These are phyloP conservation scores for Vicia sativa DNA, from an alignment of 306 rosid species.

Conservation along the genomic window DNA sequence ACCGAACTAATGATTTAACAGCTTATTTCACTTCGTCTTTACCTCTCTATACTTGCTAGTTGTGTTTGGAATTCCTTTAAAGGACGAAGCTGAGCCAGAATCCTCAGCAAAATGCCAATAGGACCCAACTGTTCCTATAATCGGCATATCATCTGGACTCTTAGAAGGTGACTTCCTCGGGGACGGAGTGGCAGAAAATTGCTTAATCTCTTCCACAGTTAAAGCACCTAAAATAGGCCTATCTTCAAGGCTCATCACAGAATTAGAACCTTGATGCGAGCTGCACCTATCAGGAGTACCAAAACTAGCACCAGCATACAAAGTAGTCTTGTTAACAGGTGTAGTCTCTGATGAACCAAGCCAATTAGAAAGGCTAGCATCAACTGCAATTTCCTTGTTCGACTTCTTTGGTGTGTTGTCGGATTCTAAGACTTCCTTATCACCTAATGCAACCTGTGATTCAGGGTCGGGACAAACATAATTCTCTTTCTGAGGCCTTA, in stretches of 20 bases:
- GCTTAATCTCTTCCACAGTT: slow-evolving; percentile 76
- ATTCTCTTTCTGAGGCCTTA: slow-evolving; percentile 70
- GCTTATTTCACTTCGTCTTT: slow-evolving; percentile 42
- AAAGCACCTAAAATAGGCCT: slow-evolving; percentile 92
- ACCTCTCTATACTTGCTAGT: slow-evolving; percentile 96
- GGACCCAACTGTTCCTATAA: slow-evolving; percentile 82
- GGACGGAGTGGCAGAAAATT: slow-evolving; percentile 67
- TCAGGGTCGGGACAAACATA: slow-evolving; percentile 41
- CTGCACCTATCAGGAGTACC: slow-evolving; percentile 52
- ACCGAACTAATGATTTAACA: slow-evolving; percentile 31
- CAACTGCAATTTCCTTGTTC: slow-evolving; percentile 64
- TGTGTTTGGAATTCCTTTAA: slow-evolving; percentile 83
- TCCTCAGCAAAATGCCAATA: slow-evolving; percentile 60
- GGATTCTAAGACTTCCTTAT: slow-evolving; percentile 33
- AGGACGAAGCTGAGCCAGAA: slow-evolving; percentile 56
- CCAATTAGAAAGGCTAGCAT: slow-evolving; percentile 95
- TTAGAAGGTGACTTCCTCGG: slow-evolving; percentile 71
- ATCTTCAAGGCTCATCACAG: slow-evolving; percentile 64
- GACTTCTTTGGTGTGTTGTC: slow-evolving; percentile 49
- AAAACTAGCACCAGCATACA: not conserved
- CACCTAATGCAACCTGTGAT: slow-evolving; percentile 9
- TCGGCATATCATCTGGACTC: slow-evolving; percentile 77
- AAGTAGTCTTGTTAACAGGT: slow-evolving; percentile 48
- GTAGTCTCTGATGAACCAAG: slow-evolving; percentile 61
- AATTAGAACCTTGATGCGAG: slow-evolving; percentile 63